Conservation (phyloP, 2,329 filamentous ascomycete species). For the Camptophora hylomeconis region DNA sequence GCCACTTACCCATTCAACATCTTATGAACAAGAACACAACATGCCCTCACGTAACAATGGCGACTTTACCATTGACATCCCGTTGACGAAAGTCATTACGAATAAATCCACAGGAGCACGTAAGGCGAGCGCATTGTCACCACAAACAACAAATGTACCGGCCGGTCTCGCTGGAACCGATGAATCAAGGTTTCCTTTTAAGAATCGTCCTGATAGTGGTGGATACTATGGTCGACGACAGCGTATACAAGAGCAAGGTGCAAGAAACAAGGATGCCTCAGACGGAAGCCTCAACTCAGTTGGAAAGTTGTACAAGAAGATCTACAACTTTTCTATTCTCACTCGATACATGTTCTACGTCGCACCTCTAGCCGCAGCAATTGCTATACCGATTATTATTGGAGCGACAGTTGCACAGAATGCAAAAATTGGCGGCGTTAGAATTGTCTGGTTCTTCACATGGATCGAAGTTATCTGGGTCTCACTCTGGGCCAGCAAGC, state of each 20-base stretch:
- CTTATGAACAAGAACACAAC: too few relatives aligned
- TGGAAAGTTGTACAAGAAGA: slow-evolving; percentile 47
- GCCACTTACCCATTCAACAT: slow-evolving; percentile 24
- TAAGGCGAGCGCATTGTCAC: slow-evolving; percentile 24
- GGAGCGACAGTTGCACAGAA: slow-evolving; percentile 38
- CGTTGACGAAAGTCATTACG: slow-evolving; percentile 42
- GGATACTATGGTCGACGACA: slow-evolving; percentile 21
- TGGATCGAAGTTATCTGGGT: slow-evolving; percentile 55
- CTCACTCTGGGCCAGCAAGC: slow-evolving; percentile 49
- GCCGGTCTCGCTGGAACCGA: slow-evolving; percentile 9
- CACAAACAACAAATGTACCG: slow-evolving; percentile 23
- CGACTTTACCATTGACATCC: slow-evolving; percentile 49
- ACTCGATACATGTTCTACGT: slow-evolving; percentile 53
- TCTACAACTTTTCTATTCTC: slow-evolving; percentile 49
- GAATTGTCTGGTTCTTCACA: slow-evolving; percentile 48
- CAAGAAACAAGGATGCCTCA: slow-evolving; percentile 27
- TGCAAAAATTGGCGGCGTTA: slow-evolving; percentile 41
- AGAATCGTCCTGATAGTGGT: slow-evolving; percentile 11
- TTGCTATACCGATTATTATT: slow-evolving; percentile 51
- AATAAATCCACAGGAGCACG: slow-evolving; percentile 31
- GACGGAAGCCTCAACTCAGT: slow-evolving; percentile 45
- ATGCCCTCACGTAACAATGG: slow-evolving; percentile 31
- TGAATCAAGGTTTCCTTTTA: slow-evolving; percentile 13
- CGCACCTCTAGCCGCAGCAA: slow-evolving; percentile 40
- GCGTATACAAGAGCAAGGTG: slow-evolving; percentile 23